Base-by-base conservation (phyloP, 352 stramenopile species). In the Phytophthora syringae region DNA sequence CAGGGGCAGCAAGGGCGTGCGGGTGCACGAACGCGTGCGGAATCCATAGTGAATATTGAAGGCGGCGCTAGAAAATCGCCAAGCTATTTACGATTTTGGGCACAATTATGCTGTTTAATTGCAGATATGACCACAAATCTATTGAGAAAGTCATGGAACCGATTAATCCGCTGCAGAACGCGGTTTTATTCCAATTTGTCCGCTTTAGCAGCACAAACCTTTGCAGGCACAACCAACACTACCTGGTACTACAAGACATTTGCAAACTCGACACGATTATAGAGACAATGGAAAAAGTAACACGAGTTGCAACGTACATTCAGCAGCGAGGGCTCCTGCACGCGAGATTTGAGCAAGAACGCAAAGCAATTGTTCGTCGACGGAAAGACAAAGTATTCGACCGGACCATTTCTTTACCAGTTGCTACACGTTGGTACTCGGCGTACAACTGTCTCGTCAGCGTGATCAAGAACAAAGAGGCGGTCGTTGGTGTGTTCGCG, bases 401-500 rank as follows among this genome's bases (percentile, higher is more conserved):
- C 10, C 15, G 21, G 21, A 63, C 44, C 3, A 21, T 63, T 3
- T 27, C 34, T 0, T 18, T 57, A 36, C 56, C 45, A 9, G 27
- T 56, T 1, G 10, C 18, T 10, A 57, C 56, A 4, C 24, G 45
- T 2, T 57, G 56, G 55, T 57, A 52, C n/a, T 52, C 37, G 7
- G 16, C 22, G 16, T 51, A 52, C 27, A 56, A 47, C 18, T 36
- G 25, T 12, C 10, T 64, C 4, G 47, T 52, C 12, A 52, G 34
- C n/a, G 56, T 64, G 27, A 52, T 64, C 15, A 50, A 36, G 20
- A 64, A 57, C 20, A 51, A 32, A 51, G 47, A 43, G 15, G 56
- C 37, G 7, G 44, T 52, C 5, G 2, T n/a, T 15, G 24, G n/a
- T 16, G 45, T 64, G 15, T 45, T 64, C 18, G 15, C 44, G 4